These are phyloP conservation scores for Podaxis rugospora DNA, from an alignment of 768 basidiomycete genomes.

Conservation along the genomic window DNA sequence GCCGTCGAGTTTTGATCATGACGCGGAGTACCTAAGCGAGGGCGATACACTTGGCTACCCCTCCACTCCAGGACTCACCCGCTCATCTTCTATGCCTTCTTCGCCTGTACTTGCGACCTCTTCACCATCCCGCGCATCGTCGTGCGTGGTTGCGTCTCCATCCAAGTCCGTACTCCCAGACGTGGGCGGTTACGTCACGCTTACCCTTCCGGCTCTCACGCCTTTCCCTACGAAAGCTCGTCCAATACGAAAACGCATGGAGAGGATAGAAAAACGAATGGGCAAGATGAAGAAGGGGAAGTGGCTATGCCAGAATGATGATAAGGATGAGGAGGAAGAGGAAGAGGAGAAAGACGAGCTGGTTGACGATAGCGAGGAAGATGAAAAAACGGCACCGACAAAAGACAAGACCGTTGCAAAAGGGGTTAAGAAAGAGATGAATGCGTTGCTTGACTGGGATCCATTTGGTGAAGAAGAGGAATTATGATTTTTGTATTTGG, in stretches of 20 bases:
- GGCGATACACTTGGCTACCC: slow-evolving; percentile 2
- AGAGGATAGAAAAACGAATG: slow-evolving; percentile 22
- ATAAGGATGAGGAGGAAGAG: slow-evolving; percentile 22
- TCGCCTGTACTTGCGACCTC: slow-evolving; percentile 6
- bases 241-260: slow-evolving; percentile 31
- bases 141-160: slow-evolving; percentile 8
- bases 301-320: slow-evolving; percentile 28
- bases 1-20: slow-evolving; percentile 12
- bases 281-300: slow-evolving; percentile 27
- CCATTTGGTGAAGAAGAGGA: slow-evolving; percentile 28
- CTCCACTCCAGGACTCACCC: slow-evolving; percentile 19
- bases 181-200: slow-evolving; percentile 11
- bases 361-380: slow-evolving; percentile 10
- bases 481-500: slow-evolving; percentile 13
- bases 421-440: slow-evolving; percentile 2
- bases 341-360: slow-evolving; percentile 18
- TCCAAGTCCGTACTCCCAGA: slow-evolving; percentile 8
- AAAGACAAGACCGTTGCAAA: background rate
- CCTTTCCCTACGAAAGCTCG: slow-evolving; percentile 38
- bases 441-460: slow-evolving; percentile 22
- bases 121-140: slow-evolving; percentile 6
- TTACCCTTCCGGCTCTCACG: slow-evolving; percentile 22
- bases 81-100: slow-evolving; percentile 12
- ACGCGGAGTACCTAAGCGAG: slow-evolving; percentile 20
- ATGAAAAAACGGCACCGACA: background rate